phyloP scores from a whole-genome alignment of 768 basidiomycete species.

The Collybia nuda region DNA sequence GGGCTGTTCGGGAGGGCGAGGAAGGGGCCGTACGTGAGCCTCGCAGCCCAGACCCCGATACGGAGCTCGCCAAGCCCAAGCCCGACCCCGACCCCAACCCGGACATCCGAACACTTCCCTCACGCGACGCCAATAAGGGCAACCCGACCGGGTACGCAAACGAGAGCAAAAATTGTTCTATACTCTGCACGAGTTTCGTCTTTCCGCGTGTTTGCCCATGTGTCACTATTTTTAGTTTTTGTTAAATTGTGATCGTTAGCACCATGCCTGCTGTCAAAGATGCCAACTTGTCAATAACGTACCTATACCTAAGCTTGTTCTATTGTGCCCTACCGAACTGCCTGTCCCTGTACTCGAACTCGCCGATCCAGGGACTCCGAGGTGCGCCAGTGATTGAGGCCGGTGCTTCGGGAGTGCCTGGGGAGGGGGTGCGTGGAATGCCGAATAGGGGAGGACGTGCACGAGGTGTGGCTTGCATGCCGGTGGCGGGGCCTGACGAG shows the following conservation, averaged over 20 bases:
- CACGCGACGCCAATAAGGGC: no score
- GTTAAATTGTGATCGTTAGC: neutral
- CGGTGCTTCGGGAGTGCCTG: neutral
- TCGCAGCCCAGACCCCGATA: no score
- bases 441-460: slow-evolving; percentile 22
- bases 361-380: no score
- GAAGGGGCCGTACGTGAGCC: neutral
- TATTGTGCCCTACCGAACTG: no score
- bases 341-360: no score
- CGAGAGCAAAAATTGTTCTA: slow-evolving; percentile 36
- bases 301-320: no score
- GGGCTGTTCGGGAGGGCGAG: slow-evolving; percentile 1
- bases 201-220: neutral
- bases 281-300: no score
- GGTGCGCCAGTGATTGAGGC: neutral
- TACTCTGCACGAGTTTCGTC: slow-evolving; percentile 33
- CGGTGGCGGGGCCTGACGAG: neutral
- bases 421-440: neutral
- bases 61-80: no score
- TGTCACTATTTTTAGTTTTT: no score
- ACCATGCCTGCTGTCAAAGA: no score
- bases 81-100: no score
- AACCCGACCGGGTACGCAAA: slow-evolving; percentile 28
- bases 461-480: slow-evolving; percentile 13
- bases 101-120: no score